Evolutionary conservation across 306 rosid species (phyloP).

Genomic region (Parietaria judaica): DNA sequence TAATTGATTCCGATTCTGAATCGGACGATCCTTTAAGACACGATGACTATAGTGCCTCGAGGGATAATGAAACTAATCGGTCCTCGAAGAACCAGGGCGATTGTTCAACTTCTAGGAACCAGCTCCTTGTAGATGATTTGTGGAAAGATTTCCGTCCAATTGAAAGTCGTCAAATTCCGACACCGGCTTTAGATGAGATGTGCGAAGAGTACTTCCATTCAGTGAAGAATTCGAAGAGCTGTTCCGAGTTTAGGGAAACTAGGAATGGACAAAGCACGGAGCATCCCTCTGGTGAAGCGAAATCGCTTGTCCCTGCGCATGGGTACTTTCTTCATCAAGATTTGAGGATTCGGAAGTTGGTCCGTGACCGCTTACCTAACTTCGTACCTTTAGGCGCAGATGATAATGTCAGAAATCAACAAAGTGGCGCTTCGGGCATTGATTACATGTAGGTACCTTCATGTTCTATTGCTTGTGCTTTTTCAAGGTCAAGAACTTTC

Average conservation of each 20-base stretch:
- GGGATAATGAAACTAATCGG: conserved; percentile 13
- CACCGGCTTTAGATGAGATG: conserved; percentile 75
- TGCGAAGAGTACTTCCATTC: conserved; percentile 55
- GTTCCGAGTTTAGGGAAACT: conserved; percentile 13
- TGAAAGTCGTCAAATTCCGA: conserved; percentile 46
- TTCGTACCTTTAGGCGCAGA: conserved; percentile 56
- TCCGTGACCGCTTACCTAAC: conserved; percentile 42
- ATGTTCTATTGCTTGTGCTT: not conserved
- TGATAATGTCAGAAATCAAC: conserved; percentile 35
- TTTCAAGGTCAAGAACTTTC: not conserved
- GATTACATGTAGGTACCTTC: conserved; percentile 60
- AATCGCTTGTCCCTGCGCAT: conserved; percentile 59
- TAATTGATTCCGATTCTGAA: conserved; percentile 74
- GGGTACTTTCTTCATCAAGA: conserved; percentile 63
- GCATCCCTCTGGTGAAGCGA: conserved; percentile 29
- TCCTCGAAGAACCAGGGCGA: conserved; percentile 16
- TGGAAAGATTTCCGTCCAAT: conserved; percentile 59
- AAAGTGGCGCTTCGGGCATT: conserved; percentile 37
- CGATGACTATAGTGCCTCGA: conserved; percentile 20
- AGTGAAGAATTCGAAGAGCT: conserved; percentile 19
- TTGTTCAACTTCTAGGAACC: too few species aligned
- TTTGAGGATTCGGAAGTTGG: conserved; percentile 55
- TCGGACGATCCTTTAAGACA: conserved; percentile 42
- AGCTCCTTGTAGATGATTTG: conserved; percentile 26
- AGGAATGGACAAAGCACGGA: conserved; percentile 30